Percentiles rank a stretch among this genome's conserved stretches.
Conservation (phyloP, 2,329 filamentous ascomycete genomes). For the Neocucurbitaria cava region DNA sequence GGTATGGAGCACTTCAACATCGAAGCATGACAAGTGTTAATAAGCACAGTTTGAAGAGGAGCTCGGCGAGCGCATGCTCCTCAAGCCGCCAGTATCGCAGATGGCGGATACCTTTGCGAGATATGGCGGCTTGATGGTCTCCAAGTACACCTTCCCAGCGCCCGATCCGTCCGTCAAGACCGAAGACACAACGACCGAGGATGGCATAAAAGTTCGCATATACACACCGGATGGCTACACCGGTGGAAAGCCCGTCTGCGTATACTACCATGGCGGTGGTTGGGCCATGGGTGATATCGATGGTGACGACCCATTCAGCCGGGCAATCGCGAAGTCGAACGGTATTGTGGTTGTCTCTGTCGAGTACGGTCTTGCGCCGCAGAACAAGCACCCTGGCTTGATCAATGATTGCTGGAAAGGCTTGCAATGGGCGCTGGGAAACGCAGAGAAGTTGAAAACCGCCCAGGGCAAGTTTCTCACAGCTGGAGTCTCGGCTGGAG, state of each 20-base stretch:
- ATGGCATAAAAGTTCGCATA: slow-evolving; percentile 41
- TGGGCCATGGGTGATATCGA: slow-evolving; percentile 49
- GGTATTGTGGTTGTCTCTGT: slow-evolving; percentile 44
- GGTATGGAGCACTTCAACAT: slow-evolving; percentile 10
- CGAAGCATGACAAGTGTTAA: slow-evolving; percentile 17
- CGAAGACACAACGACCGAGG: slow-evolving; percentile 35
- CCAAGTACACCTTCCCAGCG: slow-evolving; percentile 37
- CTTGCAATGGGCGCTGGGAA: slow-evolving; percentile 39
- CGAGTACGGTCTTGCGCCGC: slow-evolving; percentile 45
- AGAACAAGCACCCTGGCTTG: slow-evolving; percentile 42
- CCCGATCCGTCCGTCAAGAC: slow-evolving; percentile 41
- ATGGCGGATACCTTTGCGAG: slow-evolving; percentile 22
- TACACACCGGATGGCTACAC: slow-evolving; percentile 43
- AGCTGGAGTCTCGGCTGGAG: slow-evolving; percentile 50
- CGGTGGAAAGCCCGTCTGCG: slow-evolving; percentile 39
- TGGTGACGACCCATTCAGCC: slow-evolving; percentile 38
- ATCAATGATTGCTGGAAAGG: slow-evolving; percentile 47
- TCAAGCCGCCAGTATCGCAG: slow-evolving; percentile 29
- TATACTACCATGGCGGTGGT: slow-evolving; percentile 48
- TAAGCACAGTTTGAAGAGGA: slow-evolving; percentile 41
- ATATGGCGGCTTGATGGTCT: slow-evolving; percentile 25
- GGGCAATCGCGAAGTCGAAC: slow-evolving; percentile 32
- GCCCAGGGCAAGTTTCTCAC: slow-evolving; percentile 41
- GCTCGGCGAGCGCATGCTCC: slow-evolving; percentile 34
- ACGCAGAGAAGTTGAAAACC: slow-evolving; percentile 33